Base-by-base conservation (phyloP, 257 asterid species). In the Ophiorrhiza pumila region DNA sequence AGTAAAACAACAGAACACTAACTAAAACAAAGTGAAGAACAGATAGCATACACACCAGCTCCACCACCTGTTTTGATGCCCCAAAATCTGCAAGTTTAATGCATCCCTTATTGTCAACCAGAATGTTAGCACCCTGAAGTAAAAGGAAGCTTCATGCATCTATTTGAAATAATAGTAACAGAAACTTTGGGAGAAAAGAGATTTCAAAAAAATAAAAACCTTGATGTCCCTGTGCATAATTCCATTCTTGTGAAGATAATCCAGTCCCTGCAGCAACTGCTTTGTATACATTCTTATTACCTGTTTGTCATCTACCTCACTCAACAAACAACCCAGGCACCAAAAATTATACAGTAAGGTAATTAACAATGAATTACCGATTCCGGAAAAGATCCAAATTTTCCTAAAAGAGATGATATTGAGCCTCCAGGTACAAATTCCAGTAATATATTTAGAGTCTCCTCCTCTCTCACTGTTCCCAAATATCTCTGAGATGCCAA, bases 31-130 rank as follows among this genome's bases (percentile, higher is more conserved):
- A 56, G 29, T 31, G 17, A 67, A 43, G 34, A 46, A 1, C 4
- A 20, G 41, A 66, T 35, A 27, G 42, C 35, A 32, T 20, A 56
- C 71, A 49, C 72, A 80, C 84, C 78, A 80, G 61, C 72, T 80
- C 80, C 18, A 76, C 84, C 66, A 80, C 84, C 57, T 76, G 80
- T 45, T 80, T 80, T 37, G 84, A 80, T 76, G 84, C 84, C 56
- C 84, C 84, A 62, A 80, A 80, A 65, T 80, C 84, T n/a, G 80
- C 84, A 68, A 80, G 84, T 73, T 76, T 80, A 61, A 80, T 80
- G 80, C 84, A 76, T 5, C 84, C 84, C 25, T 72, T 76, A 57
- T 80, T 80, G 67, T 80, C 84, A 68, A 80, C 84, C 34, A 80
- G 84, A 71, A 80, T 80, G 80, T 80, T 80, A 31, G 84, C 84